Base-by-base conservation (phyloP, 805 yeast species). In the Alloascoidea africana region DNA sequence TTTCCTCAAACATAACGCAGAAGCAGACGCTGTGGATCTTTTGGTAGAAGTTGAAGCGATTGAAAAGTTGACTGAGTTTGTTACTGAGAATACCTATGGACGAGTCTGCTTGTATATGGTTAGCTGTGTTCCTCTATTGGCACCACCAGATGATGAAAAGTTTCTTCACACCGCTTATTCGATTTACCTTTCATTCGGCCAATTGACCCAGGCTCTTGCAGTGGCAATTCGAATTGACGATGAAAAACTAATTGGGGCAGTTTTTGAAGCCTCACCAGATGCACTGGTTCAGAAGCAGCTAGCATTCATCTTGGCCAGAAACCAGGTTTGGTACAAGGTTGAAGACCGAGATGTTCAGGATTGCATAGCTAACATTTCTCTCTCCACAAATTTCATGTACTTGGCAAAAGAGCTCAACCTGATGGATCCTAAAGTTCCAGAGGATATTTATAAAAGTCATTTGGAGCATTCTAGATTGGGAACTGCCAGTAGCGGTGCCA, bases 1-100 rank as follows among this genome's bases (percentile, higher is more conserved):
- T 51, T 89, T 91, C 62, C 67, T 91, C 46, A 76, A 83, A 52
- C 96, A 89, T 60, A 89, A 91, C 54, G 97, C 96, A 33, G 98
- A 91, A 59, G 95, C 96, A 15, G 99, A 91, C 54, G 98, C 98
- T 1, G 94, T 91, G 17, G 99, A 91, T 59, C 63, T 91, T 46
- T 66, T 91, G 44, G 65, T 86, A 41, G 98, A 91, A 59, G 73
- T 91, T 39, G 98, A 91, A 59, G 65, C 75, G 39, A 80, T 91
- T 46, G 94, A 83, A 49, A 73, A 76, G 52, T 65, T 91, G 45
- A 78, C 91, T 5, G 74, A 77, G 46, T 84, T 71, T 54, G 93
- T 87, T 38, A 97, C 91, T 55, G 77, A 76, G 41, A 68, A 76
- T 52, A 83, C 94, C 2, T 87, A 66, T 51, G 76, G 75, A 39